Conservation (phyloP, 2,329 filamentous ascomycete genomes). For the Sphaerulina populicola region DNA sequence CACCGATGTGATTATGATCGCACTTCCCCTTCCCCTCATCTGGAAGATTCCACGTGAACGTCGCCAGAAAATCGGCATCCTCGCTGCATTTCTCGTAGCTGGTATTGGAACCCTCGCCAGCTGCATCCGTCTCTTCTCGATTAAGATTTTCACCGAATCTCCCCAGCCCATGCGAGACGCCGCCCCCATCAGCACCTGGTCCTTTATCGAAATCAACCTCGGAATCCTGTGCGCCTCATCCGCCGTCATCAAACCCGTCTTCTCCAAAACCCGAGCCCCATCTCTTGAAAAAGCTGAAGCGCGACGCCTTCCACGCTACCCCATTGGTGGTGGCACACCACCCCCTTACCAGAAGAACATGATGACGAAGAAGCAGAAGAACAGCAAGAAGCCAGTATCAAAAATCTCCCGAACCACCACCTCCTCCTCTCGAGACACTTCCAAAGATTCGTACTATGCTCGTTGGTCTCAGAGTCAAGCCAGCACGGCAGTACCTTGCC, state of each 20-base stretch:
- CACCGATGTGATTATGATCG: slow-evolving; percentile 35
- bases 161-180: slow-evolving; percentile 26
- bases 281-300: slow-evolving; percentile 6
- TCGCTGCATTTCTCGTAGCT: slow-evolving; percentile 22
- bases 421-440: slow-evolving; percentile 3
- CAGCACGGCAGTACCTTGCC: not conserved
- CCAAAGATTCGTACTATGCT: slow-evolving; percentile 3
- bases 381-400: too few species aligned
- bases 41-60: slow-evolving; percentile 31
- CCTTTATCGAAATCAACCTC: slow-evolving; percentile 30
- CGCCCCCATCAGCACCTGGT: slow-evolving; percentile 28
- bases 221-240: slow-evolving; percentile 29
- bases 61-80: slow-evolving; percentile 32
- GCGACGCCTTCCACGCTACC: not conserved
- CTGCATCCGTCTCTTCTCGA: slow-evolving; percentile 28
- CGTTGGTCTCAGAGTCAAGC: slow-evolving; percentile 9
- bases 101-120: slow-evolving; percentile 26
- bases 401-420: not conserved
- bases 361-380: not conserved
- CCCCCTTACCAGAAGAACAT: not conserved
- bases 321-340: not conserved
- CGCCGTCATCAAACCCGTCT: slow-evolving; percentile 21
- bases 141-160: slow-evolving; percentile 25
- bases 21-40: slow-evolving; percentile 35
- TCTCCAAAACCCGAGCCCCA: slow-evolving; percentile 14